phyloP scores from a whole-genome alignment of 2,329 filamentous ascomycete species.

The Shiraia sp. region DNA sequence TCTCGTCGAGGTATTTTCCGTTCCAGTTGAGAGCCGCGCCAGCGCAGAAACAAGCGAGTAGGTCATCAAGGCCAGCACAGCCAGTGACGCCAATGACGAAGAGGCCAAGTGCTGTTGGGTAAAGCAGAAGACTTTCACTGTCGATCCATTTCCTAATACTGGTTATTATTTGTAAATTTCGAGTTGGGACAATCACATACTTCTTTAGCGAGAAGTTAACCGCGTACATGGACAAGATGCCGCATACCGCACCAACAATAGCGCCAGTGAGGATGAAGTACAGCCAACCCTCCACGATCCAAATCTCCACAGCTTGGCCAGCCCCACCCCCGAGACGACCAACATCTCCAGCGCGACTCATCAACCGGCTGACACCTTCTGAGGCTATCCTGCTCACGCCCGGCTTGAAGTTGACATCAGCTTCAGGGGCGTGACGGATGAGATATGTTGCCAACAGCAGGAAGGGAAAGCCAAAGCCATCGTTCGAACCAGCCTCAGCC shows the following conservation, averaged over 20 bases:
- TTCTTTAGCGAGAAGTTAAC: conserved; percentile 48
- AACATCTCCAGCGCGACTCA: conserved; percentile 22
- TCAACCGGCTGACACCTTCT: conserved; percentile 27
- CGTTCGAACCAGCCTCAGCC: conserved; percentile 64
- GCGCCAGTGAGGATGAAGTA: conserved; percentile 62
- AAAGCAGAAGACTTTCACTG: conserved; percentile 58
- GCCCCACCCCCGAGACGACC: conserved; percentile 59
- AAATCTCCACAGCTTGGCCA: conserved; percentile 58
- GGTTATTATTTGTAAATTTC: too few relatives aligned
- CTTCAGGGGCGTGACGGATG: conserved; percentile 56
- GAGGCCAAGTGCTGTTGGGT: conserved; percentile 52
- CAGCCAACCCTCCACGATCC: conserved; percentile 63
- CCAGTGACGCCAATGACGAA: conserved; percentile 63
- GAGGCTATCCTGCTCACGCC: conserved; percentile 11
- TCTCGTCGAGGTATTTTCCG: conserved; percentile 61
- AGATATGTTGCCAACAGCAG: conserved; percentile 61
- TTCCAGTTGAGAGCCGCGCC: conserved; percentile 66
- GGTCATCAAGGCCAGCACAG: conserved; percentile 59
- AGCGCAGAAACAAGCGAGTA: conserved; percentile 64
- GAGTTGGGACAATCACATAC: neutral
- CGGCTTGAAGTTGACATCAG: conserved; percentile 28
- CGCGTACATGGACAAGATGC: conserved; percentile 53
- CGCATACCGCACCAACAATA: conserved; percentile 57
- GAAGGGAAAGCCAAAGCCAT: conserved; percentile 66
- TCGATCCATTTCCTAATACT: conserved; percentile 57